Evolutionary conservation across 139 green algal species (phyloP).

Genomic region (Diplosphaera chodatii): DNA sequence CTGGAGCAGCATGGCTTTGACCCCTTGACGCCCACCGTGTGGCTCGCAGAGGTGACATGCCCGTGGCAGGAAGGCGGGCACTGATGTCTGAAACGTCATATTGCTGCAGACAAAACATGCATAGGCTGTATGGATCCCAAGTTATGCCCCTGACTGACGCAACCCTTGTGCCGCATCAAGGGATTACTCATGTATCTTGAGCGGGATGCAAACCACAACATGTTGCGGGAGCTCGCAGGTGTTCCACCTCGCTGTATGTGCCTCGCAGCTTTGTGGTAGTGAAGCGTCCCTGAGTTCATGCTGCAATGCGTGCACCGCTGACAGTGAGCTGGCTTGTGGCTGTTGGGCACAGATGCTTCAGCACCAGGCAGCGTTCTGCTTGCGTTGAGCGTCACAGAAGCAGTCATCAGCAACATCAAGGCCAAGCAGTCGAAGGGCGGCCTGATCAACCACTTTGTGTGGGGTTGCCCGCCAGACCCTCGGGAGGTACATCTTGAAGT

Average conservation of each 20-base stretch:
- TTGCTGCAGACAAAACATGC: too few relatives aligned
- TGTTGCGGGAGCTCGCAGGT: background rate
- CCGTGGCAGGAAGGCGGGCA: too few relatives aligned
- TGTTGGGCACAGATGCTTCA: background rate
- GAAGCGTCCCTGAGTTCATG: too few relatives aligned
- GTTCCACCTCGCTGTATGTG: too few relatives aligned
- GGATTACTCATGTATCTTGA: background rate
- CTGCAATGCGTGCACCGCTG: too few relatives aligned
- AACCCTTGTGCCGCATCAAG: background rate
- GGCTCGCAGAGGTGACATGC: background rate
- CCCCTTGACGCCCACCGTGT: background rate
- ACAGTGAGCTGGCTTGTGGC: too few relatives aligned
- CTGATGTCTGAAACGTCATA: too few relatives aligned
- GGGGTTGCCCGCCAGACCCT: background rate
- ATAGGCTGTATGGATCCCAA: too few relatives aligned
- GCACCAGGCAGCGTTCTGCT: background rate
- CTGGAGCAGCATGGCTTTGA: background rate
- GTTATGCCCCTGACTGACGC: too few relatives aligned
- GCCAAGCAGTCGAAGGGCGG: background rate
- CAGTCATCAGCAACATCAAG: background rate
- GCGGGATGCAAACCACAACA: background rate
- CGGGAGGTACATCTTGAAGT: background rate
- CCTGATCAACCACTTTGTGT: background rate
- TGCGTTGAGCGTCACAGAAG: background rate
- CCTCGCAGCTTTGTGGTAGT: too few relatives aligned